Percentiles rank a stretch among this genome's conserved stretches.
phyloP scores from a whole-genome alignment of 148 eudicot genomes.

The Camellia japonica region DNA sequence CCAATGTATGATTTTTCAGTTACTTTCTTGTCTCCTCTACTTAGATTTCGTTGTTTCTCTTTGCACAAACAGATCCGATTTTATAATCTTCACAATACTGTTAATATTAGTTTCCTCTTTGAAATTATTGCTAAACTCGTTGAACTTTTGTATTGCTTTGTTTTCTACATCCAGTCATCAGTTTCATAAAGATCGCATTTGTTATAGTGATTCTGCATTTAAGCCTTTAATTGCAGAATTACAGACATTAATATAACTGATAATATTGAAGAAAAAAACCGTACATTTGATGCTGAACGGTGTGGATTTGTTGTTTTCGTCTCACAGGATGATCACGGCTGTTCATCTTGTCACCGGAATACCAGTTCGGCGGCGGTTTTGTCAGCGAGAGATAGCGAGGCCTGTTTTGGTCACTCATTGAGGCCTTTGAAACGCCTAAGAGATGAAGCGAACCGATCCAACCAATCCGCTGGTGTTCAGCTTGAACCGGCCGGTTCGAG shows the following conservation, averaged over 20 bases:
- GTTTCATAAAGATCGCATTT: constrained; percentile 4
- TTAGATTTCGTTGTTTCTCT: neutral
- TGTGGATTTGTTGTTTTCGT: neutral
- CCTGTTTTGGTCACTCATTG: constrained; percentile 9
- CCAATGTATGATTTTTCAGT: constrained; percentile 20
- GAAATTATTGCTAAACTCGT: neutral
- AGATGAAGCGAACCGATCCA: neutral
- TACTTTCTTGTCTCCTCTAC: neutral
- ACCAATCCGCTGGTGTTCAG: neutral
- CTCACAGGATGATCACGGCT: constrained; percentile 27
- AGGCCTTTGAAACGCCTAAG: constrained; percentile 23
- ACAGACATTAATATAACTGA: neutral
- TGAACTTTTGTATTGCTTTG: neutral
- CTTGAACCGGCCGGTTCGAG: constrained; percentile 7
- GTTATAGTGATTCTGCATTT: neutral
- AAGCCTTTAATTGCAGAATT: neutral
- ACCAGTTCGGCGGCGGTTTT: neutral
- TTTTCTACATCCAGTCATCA: neutral
- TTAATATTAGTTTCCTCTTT: neutral
- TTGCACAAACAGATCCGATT: neutral
- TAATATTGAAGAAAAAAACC: too few species aligned
- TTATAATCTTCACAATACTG: neutral
- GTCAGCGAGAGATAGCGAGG: neutral
- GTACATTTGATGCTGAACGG: neutral
- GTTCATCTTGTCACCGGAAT: constrained; percentile 10